Base-by-base conservation (phyloP, 768 basidiomycete species). In the Boletus vinaceobasis region DNA sequence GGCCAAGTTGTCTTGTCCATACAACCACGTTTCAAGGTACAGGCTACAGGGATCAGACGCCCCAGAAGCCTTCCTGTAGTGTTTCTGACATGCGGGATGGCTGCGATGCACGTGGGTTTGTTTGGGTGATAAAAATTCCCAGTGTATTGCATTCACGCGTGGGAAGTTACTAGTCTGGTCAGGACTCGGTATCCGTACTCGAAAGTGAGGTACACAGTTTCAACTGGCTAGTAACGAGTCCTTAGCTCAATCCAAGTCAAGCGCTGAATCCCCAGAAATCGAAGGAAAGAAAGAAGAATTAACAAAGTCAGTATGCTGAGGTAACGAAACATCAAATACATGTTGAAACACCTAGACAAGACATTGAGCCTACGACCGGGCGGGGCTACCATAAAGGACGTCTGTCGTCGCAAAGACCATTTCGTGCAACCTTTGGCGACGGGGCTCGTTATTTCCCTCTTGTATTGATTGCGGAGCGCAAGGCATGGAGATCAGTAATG, bases 401-500 rank as follows among this genome's bases (percentile, higher is more conserved):
- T 56, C 42, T 7, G 61, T 60, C 31, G 71, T 72, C n/a, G 63
- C 69, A 45, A 71, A 59, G 49, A 50, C 67, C 23, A 65, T 38
- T 47, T 71, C 69, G 8, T 61, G 60, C 48, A 59, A 38, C 21
- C 15, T 36, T 26, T 27, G 23, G 9, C 19, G 33, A 35, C 45
- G 21, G 4, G 23, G 23, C 33, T 49, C 50, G 10, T n/a, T 43
- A 31, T 36, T 26, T 27, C 38, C 50, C 29, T 29, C 49, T 13
- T 23, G 52, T 21, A 26, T 23, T 9, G 36, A 42, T 5, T 40
- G 58, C 48, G 57, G 52, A 15, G 53, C 48, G 17, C 38, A 56
- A 39, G 70, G 70, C 70, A 71, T 72, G 21, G 55, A 54, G 13
- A 71, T 63, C 47, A 71, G n/a, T 19, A 71, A 40, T 14, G 62